These are phyloP conservation scores for Pontederia crassipes DNA, from an alignment of 176 grass and related monocot genomes.

Conservation along the genomic window DNA sequence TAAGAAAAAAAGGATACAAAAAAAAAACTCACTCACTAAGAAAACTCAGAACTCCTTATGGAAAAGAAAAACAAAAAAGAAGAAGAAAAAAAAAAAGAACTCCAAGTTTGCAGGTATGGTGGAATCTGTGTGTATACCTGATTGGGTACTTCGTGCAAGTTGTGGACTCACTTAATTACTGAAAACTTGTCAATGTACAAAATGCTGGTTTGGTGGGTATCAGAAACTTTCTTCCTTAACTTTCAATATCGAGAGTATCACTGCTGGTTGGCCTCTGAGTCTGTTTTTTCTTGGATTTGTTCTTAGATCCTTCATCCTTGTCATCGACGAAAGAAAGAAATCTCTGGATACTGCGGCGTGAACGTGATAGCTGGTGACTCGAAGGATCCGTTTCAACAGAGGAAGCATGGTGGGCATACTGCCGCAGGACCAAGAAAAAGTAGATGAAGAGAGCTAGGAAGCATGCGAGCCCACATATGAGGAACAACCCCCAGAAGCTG, in stretches of 20 bases:
- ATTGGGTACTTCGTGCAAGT: too few species aligned
- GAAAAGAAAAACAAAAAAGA: too few species aligned
- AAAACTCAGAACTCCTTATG: too few species aligned
- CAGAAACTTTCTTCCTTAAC: background rate
- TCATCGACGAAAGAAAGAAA: slow-evolving; percentile 71
- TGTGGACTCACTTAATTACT: too few species aligned
- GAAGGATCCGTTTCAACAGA: background rate
- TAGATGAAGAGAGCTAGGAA: slow-evolving; percentile 44
- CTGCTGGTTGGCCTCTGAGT: background rate
- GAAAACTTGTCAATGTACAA: too few species aligned
- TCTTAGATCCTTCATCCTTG: slow-evolving; percentile 21
- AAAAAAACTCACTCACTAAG: too few species aligned
- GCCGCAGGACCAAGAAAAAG: slow-evolving; percentile 24
- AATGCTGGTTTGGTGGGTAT: too few species aligned
- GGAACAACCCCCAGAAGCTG: slow-evolving; percentile 67
- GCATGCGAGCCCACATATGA: slow-evolving; percentile 67
- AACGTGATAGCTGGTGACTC: slow-evolving; percentile 4
- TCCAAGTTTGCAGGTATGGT: too few species aligned
- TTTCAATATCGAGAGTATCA: background rate
- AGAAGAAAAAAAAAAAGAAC: too few species aligned
- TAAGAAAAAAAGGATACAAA: too few species aligned
- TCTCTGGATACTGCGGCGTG: slow-evolving; percentile 24
- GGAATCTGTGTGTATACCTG: too few species aligned
- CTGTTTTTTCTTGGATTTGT: slow-evolving; percentile 1
- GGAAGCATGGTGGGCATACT: slow-evolving; percentile 32